A percentile compares a stretch with the other conserved stretches of the same genome.
Evolutionary conservation across 164 flowering plant species (phyloP).

Genomic region (Aristolochia contorta): DNA sequence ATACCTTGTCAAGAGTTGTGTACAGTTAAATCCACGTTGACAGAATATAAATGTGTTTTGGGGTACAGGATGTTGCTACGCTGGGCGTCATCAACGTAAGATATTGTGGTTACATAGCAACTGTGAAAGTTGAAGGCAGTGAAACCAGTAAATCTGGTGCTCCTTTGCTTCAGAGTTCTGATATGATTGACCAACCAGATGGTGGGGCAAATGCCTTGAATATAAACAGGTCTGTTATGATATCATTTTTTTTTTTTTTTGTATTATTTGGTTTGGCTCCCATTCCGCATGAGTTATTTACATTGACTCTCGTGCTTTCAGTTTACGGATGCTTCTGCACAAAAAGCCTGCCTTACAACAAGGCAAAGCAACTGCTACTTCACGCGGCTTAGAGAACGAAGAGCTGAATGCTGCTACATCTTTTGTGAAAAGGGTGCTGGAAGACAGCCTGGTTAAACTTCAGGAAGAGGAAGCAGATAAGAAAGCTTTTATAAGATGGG

Average conservation of each 20-base stretch:
- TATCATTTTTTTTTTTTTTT: not conserved
- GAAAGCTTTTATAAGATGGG: constrained; percentile 79
- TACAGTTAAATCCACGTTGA: not conserved
- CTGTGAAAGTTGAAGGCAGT: constrained; percentile 54
- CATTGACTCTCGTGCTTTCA: constrained; percentile 20
- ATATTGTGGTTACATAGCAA: constrained; percentile 70
- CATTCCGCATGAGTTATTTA: not conserved
- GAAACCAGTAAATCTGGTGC: constrained; percentile 20
- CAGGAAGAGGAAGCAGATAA: constrained; percentile 40
- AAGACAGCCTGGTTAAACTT: constrained; percentile 70
- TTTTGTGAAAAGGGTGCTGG: constrained; percentile 63
- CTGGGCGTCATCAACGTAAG: constrained; percentile 76
- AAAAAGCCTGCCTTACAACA: constrained; percentile 31
- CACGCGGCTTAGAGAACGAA: constrained; percentile 35
- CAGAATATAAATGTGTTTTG: not conserved
- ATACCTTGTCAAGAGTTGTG: not conserved
- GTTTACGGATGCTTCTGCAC: constrained; percentile 87
- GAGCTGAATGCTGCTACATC: constrained; percentile 38
- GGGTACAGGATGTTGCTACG: constrained; percentile 71
- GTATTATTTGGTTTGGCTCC: not conserved
- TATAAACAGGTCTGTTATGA: constrained; percentile 64
- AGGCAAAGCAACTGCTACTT: constrained; percentile 1
- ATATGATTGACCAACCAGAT: constrained; percentile 71
- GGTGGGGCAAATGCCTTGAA: constrained; percentile 98
- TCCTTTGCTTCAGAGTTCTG: constrained; percentile 28